Conservation (phyloP, 176 grass and related monocot genomes). For the Bromus sterilis region DNA sequence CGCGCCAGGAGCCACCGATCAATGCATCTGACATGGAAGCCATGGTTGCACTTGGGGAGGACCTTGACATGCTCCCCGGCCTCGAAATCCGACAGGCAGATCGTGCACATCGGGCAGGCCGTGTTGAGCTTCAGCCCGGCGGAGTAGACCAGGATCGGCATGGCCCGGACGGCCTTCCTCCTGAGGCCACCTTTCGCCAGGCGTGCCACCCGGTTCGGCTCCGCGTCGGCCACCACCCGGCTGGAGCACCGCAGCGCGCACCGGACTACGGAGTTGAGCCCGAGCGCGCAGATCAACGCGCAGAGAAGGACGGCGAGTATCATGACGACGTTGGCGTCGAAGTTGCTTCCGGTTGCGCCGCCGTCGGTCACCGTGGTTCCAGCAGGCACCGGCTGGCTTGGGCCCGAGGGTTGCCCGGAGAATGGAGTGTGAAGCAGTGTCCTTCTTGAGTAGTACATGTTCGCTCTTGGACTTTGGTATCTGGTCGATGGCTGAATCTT, state of each 20-base stretch:
- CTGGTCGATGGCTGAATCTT: neutral
- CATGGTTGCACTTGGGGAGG: conserved; percentile 76
- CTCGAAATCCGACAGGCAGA: conserved; percentile 85
- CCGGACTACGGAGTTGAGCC: conserved; percentile 71
- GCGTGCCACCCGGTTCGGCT: conserved; percentile 23
- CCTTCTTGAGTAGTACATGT: conserved; percentile 56
- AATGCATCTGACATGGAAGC: conserved; percentile 86
- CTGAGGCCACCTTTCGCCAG: conserved; percentile 47
- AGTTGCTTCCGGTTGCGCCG: conserved; percentile 14
- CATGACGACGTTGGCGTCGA: conserved; percentile 78
- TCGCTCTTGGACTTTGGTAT: neutral
- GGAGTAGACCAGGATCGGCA: conserved; percentile 66
- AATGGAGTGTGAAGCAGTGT: conserved; percentile 54
- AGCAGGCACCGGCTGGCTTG: conserved; percentile 21
- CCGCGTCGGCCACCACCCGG: conserved; percentile 10
- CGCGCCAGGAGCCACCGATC: conserved; percentile 76
- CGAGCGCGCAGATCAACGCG: conserved; percentile 64
- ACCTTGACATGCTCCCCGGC: conserved; percentile 60
- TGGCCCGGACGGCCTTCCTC: conserved; percentile 62
- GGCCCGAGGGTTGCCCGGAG: conserved; percentile 34
- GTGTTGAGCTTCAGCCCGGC: conserved; percentile 36
- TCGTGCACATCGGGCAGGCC: conserved; percentile 45
- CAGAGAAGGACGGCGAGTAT: conserved; percentile 80
- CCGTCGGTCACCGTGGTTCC: neutral
- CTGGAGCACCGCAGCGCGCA: conserved; percentile 57